A percentile compares a stretch with the other conserved stretches of the same genome.
These are phyloP conservation scores for Basidiobolus meristosporus DNA, from an alignment of 371 early-diverging fungal species.

Conservation along the genomic window DNA sequence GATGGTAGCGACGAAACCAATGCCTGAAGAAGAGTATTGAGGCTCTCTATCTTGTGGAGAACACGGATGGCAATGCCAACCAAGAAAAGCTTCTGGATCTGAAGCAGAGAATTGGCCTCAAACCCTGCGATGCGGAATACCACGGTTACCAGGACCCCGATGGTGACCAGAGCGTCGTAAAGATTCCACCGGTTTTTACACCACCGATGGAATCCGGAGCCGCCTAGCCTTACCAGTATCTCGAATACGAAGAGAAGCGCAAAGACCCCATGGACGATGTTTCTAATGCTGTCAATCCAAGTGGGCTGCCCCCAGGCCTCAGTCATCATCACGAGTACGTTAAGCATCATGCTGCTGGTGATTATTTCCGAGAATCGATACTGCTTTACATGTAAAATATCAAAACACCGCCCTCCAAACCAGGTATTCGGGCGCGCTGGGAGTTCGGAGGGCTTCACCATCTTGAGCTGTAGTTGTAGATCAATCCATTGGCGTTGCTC, in stretches of 20 bases:
- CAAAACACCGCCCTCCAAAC: constrained; percentile 19
- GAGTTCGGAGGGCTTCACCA: constrained; percentile 31
- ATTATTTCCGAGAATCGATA: constrained; percentile 18
- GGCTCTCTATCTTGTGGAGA: constrained; percentile 33
- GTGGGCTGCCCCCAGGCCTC: constrained; percentile 12
- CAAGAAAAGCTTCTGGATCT: constrained; percentile 36
- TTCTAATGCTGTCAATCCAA: constrained; percentile 6
- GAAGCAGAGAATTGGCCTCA: constrained; percentile 17
- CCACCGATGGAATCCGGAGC: constrained; percentile 32
- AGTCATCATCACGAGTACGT: constrained; percentile 29
- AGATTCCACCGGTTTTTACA: constrained; percentile 38
- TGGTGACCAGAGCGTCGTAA: constrained; percentile 27
- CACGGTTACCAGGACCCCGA: constrained; percentile 22
- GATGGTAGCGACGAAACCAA: constrained; percentile 31
- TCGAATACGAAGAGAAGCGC: constrained; percentile 19
- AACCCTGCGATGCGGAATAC: constrained; percentile 12
- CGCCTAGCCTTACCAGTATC: constrained; percentile 21
- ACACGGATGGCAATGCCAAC: constrained; percentile 40
- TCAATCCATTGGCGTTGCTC: constrained; percentile 55
- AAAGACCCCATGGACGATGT: not conserved
- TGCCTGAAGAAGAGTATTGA: constrained; percentile 44
- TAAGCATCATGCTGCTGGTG: constrained; percentile 20
- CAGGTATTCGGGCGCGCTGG: constrained; percentile 15
- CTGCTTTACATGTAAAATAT: constrained; percentile 18
- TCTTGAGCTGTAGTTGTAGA: constrained; percentile 34